A percentile compares a stretch with the other conserved stretches of the same genome.
These are phyloP conservation scores for Fusarium anguioides DNA, from an alignment of 2,329 filamentous ascomycete species.

Conservation along the genomic window DNA sequence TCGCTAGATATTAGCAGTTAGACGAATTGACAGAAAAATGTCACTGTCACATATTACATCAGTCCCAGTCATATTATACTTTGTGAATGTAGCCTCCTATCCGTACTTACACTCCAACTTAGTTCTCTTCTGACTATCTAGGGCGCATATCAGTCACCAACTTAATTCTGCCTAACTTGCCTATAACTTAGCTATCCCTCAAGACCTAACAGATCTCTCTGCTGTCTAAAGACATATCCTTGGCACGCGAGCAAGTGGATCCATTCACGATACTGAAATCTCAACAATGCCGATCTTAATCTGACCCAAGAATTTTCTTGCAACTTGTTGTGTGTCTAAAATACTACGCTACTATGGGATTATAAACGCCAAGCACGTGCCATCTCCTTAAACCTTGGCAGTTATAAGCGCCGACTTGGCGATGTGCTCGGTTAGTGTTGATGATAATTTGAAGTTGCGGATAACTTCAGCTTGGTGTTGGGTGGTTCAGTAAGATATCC, in stretches of 20 bases:
- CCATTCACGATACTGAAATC: neutral
- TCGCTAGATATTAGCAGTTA: constrained; percentile 53
- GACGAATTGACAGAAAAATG: constrained; percentile 40
- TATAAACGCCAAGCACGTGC: constrained; percentile 10
- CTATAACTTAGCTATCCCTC: too few species aligned
- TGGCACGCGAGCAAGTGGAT: neutral
- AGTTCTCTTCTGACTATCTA: too few species aligned
- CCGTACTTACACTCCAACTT: too few species aligned
- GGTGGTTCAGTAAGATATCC: too few species aligned
- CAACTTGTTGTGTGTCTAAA: neutral
- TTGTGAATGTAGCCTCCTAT: neutral
- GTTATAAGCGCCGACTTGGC: neutral
- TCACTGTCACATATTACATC: constrained; percentile 23
- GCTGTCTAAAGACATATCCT: too few species aligned
- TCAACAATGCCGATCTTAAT: constrained; percentile 22
- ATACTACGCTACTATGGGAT: neutral
- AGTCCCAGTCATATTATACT: neutral
- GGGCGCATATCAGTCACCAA: too few species aligned
- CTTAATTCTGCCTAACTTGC: too few species aligned
- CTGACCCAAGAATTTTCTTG: neutral
- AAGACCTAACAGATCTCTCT: too few species aligned
- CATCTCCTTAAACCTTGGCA: constrained; percentile 16
- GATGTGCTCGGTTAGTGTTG: neutral
- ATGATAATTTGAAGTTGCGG: too few species aligned
- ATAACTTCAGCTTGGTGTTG: too few species aligned